A percentile compares a stretch with the other conserved stretches of the same genome.
Conservation (phyloP, 108 stramenopile species). For the Mayamaea pseudoterrestris region DNA sequence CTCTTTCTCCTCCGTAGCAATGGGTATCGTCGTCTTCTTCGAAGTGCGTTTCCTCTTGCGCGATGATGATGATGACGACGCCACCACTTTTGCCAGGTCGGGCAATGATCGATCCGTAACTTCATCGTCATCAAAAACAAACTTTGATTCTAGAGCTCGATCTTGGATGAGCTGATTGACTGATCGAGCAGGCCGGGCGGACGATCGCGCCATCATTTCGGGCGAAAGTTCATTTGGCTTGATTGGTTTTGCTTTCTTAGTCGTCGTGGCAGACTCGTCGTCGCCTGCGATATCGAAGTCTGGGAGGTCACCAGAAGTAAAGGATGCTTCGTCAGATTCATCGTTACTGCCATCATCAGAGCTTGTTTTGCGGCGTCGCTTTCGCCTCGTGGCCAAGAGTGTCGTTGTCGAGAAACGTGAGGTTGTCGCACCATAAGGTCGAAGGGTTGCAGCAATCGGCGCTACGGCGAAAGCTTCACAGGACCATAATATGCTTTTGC, state of each 20-base stretch:
- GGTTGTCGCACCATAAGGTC: too few species aligned
- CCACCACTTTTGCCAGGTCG: conserved; percentile 34
- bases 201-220: conserved; percentile 23
- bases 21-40: conserved; percentile 33
- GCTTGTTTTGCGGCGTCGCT: too few species aligned
- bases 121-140: conserved; percentile 23
- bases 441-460: too few species aligned
- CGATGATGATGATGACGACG: conserved; percentile 10
- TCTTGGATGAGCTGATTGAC: conserved; percentile 31
- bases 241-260: neutral
- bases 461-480: too few species aligned
- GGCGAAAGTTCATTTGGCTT: conserved; percentile 14
- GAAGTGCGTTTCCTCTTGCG: conserved; percentile 50
- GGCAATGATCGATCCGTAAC: conserved; percentile 31
- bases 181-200: conserved; percentile 8
- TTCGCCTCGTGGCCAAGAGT: too few species aligned
- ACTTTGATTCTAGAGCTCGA: conserved; percentile 34
- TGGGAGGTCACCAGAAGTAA: conserved; percentile 61
- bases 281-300: conserved; percentile 61
- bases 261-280: conserved; percentile 9
- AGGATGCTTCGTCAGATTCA: too few species aligned
- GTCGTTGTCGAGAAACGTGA: too few species aligned
- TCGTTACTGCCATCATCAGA: too few species aligned
- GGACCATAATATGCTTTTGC: too few species aligned
- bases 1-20: conserved; percentile 16